Evolutionary conservation across 805 yeast species (phyloP).

Genomic region (Lachancea thermotolerans): DNA sequence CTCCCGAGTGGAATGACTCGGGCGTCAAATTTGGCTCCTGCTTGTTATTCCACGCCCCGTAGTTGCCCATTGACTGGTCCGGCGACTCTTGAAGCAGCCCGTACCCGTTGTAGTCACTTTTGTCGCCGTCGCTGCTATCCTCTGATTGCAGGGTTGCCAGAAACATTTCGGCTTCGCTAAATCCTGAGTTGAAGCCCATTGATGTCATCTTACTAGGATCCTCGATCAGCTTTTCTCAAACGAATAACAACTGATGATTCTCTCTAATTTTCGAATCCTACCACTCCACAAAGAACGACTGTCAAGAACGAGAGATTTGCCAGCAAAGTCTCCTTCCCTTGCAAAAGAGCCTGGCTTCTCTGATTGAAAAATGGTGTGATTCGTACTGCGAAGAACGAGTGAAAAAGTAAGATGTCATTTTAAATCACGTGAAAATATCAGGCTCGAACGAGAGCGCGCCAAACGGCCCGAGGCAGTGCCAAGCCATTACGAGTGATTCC

Average conservation of each 20-base stretch:
- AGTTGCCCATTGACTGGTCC: background rate
- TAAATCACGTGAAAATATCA: background rate
- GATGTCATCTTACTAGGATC: background rate
- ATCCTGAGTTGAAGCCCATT: conserved; percentile 2
- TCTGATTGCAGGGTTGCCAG: conserved; percentile 10
- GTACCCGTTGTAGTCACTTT: conserved; percentile 3
- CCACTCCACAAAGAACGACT: background rate
- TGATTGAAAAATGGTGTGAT: conserved; percentile 1
- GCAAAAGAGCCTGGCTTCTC: background rate
- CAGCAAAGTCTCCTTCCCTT: background rate
- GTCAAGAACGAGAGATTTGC: background rate
- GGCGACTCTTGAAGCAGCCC: conserved; percentile 3
- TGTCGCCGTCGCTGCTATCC: conserved; percentile 9
- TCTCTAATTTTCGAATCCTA: background rate
- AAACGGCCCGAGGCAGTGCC: background rate
- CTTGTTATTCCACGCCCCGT: background rate
- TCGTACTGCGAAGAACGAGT: background rate
- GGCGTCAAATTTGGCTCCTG: conserved; percentile 12
- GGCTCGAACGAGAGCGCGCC: background rate
- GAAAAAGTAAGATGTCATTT: background rate
- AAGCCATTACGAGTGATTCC: too few species aligned
- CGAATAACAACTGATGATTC: conserved; percentile 1
- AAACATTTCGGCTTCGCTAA: conserved; percentile 11
- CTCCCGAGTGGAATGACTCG: conserved; percentile 14
- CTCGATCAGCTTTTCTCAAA: background rate